These are phyloP conservation scores for Aspergillus sergii DNA, from an alignment of 2,329 filamentous ascomycete species.

Conservation along the genomic window DNA sequence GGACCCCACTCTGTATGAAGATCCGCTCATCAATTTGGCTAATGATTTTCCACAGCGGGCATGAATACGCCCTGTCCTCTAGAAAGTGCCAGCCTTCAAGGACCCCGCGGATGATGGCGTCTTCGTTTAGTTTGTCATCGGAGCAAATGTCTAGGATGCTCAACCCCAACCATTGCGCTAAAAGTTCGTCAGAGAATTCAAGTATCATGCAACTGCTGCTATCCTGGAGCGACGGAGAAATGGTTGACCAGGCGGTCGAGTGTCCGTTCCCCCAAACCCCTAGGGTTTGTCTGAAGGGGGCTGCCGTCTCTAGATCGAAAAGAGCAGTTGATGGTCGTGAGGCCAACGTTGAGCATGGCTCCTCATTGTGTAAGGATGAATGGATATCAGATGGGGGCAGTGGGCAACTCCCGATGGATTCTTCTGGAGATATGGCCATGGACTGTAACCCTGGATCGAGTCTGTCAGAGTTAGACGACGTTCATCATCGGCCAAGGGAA, in stretches of 20 bases:
- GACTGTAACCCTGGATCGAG: not conserved
- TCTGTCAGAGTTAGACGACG: not conserved
- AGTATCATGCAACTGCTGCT: not conserved
- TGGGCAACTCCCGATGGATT: not conserved
- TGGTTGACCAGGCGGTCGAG: not conserved
- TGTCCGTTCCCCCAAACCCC: not conserved
- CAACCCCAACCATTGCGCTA: not conserved
- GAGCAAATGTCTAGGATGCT: not conserved
- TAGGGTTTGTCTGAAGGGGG: too few species aligned
- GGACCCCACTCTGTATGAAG: not conserved
- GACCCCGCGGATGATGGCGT: not conserved
- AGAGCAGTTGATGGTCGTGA: not conserved
- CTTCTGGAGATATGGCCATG: not conserved
- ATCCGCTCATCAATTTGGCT: not conserved
- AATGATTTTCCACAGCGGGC: not conserved
- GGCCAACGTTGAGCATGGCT: not conserved
- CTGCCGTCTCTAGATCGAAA: not conserved
- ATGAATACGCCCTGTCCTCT: not conserved
- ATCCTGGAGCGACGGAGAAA: not conserved
- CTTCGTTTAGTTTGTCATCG: not conserved
- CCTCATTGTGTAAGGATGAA: not conserved
- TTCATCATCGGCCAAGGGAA: not conserved
- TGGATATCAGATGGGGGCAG: not conserved
- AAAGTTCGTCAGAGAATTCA: not conserved
- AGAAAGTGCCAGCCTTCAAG: not conserved